Evolutionary conservation across 2,329 filamentous ascomycete genomes (phyloP).

Genomic region (Epichloe baconii): DNA sequence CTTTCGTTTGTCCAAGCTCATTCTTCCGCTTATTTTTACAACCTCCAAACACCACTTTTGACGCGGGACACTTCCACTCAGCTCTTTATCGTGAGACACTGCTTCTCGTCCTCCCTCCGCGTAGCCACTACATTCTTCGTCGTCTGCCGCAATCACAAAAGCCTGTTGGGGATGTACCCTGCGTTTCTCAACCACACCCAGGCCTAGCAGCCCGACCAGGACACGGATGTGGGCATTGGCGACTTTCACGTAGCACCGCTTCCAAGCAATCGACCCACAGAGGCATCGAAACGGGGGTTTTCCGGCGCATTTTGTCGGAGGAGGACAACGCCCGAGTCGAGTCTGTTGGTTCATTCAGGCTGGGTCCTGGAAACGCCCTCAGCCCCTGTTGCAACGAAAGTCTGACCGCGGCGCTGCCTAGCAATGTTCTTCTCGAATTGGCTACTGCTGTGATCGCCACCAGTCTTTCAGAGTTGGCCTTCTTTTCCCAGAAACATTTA

Average conservation of each 20-base stretch:
- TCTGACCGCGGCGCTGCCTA: neutral
- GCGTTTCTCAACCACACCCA: constrained; percentile 12
- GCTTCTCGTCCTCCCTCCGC: neutral
- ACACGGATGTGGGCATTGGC: constrained; percentile 10
- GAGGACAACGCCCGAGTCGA: constrained; percentile 2
- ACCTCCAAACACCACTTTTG: neutral
- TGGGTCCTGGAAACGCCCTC: neutral
- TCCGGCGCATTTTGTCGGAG: neutral
- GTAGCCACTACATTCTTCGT: neutral
- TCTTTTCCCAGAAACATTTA: too few species aligned
- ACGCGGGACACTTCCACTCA: neutral
- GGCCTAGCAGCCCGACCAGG: constrained; percentile 9
- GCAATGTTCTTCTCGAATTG: neutral
- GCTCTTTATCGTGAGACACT: neutral
- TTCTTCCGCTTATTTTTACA: neutral
- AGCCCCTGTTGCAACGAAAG: neutral
- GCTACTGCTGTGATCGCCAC: neutral
- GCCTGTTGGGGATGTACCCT: constrained; percentile 6
- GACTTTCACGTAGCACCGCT: constrained; percentile 21
- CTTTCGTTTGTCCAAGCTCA: neutral
- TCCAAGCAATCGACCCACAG: constrained; percentile 18
- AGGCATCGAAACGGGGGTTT: constrained; percentile 9
- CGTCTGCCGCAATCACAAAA: neutral
- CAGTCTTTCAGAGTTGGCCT: neutral
- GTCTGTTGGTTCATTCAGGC: neutral